Evolutionary conservation across 2,329 filamentous ascomycete genomes (phyloP).

Genomic region (Phyllosticta capitalensis): DNA sequence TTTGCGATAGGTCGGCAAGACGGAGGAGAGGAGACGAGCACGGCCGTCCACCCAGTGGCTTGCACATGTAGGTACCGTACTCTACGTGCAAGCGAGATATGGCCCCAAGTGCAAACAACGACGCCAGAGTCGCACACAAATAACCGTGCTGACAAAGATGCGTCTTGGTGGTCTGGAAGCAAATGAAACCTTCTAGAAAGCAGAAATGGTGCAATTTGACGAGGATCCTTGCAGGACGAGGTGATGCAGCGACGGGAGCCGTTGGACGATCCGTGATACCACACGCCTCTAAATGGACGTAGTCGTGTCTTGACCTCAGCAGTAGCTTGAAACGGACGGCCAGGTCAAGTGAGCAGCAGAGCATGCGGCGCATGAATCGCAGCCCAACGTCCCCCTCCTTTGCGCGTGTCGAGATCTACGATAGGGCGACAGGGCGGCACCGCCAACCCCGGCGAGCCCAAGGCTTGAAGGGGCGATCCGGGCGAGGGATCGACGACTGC

Average conservation of each 20-base stretch:
- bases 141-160: too few species aligned
- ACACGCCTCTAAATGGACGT: background rate
- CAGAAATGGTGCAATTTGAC: conserved; percentile 7
- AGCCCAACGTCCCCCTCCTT: background rate
- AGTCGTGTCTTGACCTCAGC: background rate
- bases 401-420: background rate
- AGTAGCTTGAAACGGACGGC: background rate
- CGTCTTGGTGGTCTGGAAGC: too few species aligned
- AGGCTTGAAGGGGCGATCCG: conserved; percentile 5
- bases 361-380: conserved; percentile 5
- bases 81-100: background rate
- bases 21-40: too few species aligned
- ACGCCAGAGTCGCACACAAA: background rate
- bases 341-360: background rate
- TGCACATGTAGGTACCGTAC: too few species aligned
- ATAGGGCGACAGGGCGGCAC: background rate
- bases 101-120: background rate
- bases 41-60: background rate
- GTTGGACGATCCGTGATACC: conserved; percentile 6
- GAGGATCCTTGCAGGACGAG: conserved; percentile 4
- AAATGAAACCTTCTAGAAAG: conserved; percentile 10
- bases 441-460: background rate
- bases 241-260: conserved; percentile 6
- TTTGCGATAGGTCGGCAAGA: background rate
- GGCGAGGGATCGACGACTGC: conserved; percentile 3